Evolutionary conservation across 805 yeast species (phyloP).

Genomic region (Candida boidinii): DNA sequence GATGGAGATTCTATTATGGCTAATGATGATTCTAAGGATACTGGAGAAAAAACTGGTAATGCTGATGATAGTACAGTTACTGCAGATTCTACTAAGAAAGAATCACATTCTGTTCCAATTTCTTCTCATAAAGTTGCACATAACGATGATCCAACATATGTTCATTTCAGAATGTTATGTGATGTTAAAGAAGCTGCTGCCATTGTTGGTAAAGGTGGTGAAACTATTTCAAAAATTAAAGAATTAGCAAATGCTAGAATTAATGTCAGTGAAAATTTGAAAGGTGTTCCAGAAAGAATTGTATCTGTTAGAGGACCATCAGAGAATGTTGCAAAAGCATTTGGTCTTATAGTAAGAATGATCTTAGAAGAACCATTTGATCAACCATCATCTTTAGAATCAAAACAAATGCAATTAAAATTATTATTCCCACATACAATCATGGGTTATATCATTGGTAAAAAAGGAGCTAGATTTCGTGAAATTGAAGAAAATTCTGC

Average conservation of each 20-base stretch:
- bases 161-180: slow-evolving; percentile 67
- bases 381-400: slow-evolving; percentile 46
- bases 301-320: slow-evolving; percentile 67
- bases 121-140: slow-evolving; percentile 15
- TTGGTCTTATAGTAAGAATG: slow-evolving; percentile 63
- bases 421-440: slow-evolving; percentile 68
- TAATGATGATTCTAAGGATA: slow-evolving; percentile 2
- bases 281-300: slow-evolving; percentile 67
- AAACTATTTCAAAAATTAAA: slow-evolving; percentile 55
- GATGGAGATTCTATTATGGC: slow-evolving; percentile 7
- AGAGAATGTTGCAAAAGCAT: slow-evolving; percentile 74
- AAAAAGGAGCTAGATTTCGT: slow-evolving; percentile 61
- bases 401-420: slow-evolving; percentile 47
- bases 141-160: slow-evolving; percentile 48
- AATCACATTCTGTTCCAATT: slow-evolving; percentile 9
- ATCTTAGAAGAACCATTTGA: slow-evolving; percentile 61
- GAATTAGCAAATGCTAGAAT: slow-evolving; percentile 56
- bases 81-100: slow-evolving; percentile 1
- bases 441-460: slow-evolving; percentile 78
- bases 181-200: slow-evolving; percentile 67
- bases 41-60: background rate
- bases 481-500: slow-evolving; percentile 81
- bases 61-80: background rate
- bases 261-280: slow-evolving; percentile 64
- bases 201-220: slow-evolving; percentile 79